Evolutionary conservation across 768 basidiomycete genomes (phyloP), one percentile per base, ranked within the genome.

Genomic region (Lanmaoa pseudosensibilis): DNA sequence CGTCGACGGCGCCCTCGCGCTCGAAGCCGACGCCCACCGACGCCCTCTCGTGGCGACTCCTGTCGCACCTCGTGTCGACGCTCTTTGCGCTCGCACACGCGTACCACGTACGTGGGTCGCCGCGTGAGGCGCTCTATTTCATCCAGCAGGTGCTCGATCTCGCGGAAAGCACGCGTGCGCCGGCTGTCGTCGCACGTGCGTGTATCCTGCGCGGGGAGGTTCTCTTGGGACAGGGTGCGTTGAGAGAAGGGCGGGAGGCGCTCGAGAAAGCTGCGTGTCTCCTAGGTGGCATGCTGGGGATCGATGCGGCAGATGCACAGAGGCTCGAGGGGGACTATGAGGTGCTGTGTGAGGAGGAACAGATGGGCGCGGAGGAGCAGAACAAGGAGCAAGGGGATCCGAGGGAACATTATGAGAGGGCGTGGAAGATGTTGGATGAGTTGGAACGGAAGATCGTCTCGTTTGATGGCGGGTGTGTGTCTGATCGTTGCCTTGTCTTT

Each of bases 71-170:
- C 5, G 73, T 94, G 5, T 73, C 76, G 1, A 84, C 86, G 0
- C 73, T 90, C 3, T 81, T 95, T 55, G 76, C 83, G 3, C 75
- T 96, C 8, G 76, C 82, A 0, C 78, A 83, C 9, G 77, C 82
- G 1, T 92, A 94, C 62, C 77, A 85, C 19, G 69, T 74, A 0
- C 83, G 92, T 18, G 96, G 96, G 1, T 92, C 94, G 6, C 82
- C 86, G 4, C 83, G 88, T 21, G 93, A 95, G 64, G 86, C 92
- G 2, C 86, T 92, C 57, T 94, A 89, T 63, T 96, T 94, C 67
- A 79, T 87, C 0, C 78, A 87, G 39, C 88, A 93, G 66, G 90
- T 89, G 1, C 75, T 80, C n/a, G 83, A 86, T 19, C 74, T 98
- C 1, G 90, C 92, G 0, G 74, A 79, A 46, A 78, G 87, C 7